Percentiles rank a stretch among this genome's conserved stretches.
Evolutionary conservation across 352 stramenopile species (phyloP).

Genomic region (Phytophthora pistaciae): DNA sequence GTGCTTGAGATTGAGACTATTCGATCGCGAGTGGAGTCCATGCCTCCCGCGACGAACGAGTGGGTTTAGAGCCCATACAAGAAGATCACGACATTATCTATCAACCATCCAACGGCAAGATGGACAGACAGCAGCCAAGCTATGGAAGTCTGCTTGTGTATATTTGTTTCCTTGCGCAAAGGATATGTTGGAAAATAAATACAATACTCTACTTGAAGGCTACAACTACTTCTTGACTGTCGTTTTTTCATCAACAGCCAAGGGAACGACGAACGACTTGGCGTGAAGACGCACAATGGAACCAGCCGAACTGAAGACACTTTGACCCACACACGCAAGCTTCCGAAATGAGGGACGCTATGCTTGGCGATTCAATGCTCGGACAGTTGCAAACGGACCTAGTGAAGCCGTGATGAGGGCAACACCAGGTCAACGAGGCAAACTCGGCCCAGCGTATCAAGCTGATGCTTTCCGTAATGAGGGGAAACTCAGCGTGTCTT

Average conservation of each 20-base stretch:
- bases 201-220: conserved; percentile 14
- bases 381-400: neutral
- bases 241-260: conserved; percentile 1
- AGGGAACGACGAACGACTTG: neutral
- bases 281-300: conserved; percentile 22
- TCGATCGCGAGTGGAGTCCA: conserved; percentile 54
- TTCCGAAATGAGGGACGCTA: conserved; percentile 39
- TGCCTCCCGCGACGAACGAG: conserved; percentile 21
- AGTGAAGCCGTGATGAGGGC: conserved; percentile 56
- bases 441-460: conserved; percentile 1
- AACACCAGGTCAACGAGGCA: conserved; percentile 24
- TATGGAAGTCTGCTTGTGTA: conserved; percentile 30
- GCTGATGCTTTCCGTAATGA: conserved; percentile 37
- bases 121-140: conserved; percentile 26
- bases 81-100: conserved; percentile 26
- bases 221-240: conserved; percentile 4
- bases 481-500: conserved; percentile 22
- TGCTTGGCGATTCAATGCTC: neutral
- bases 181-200: conserved; percentile 36
- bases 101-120: conserved; percentile 39
- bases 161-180: conserved; percentile 25
- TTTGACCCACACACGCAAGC: neutral
- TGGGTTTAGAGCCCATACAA: conserved; percentile 32
- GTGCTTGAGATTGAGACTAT: conserved; percentile 73
- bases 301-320: conserved; percentile 20